Percentiles rank a stretch among this genome's conserved stretches.
Conservation (phyloP, 2,329 filamentous ascomycete species). For the Leptographium radiaticola region DNA sequence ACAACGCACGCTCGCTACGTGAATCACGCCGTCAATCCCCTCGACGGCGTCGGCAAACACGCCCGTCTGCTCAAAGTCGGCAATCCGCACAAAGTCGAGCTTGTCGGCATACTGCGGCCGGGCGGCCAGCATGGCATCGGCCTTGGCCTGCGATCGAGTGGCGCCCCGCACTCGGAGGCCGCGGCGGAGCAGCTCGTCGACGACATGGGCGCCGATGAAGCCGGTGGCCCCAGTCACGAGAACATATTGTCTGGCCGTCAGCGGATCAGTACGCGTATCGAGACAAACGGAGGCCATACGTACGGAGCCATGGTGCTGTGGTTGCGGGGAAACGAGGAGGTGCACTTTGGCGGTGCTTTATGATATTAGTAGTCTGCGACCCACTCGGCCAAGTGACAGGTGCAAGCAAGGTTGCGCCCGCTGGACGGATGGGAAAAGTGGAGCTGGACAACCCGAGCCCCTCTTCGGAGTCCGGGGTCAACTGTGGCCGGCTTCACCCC, state of each 20-base stretch:
- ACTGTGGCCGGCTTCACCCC: too few species aligned
- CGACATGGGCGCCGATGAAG: conserved; percentile 21
- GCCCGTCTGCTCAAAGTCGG: conserved; percentile 23
- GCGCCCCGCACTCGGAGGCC: conserved; percentile 19
- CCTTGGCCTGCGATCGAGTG: conserved; percentile 8
- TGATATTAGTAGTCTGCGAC: too few species aligned
- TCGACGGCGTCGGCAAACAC: conserved; percentile 19
- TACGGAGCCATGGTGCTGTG: too few species aligned
- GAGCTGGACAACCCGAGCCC: too few species aligned
- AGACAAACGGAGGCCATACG: too few species aligned
- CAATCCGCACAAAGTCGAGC: conserved; percentile 27
- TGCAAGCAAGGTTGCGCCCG: too few species aligned
- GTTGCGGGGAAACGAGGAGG: too few species aligned
- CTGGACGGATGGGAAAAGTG: too few species aligned
- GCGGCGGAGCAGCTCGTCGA: conserved; percentile 17
- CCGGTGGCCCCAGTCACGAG: conserved; percentile 15
- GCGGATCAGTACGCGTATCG: too few species aligned
- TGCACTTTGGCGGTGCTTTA: too few species aligned
- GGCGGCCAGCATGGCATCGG: conserved; percentile 15
- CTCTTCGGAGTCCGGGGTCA: too few species aligned
- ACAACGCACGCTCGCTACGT: conserved; percentile 15
- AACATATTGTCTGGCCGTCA: conserved; percentile 16
- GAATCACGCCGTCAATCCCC: conserved; percentile 19
- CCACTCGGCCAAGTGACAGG: too few species aligned
- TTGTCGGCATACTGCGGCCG: conserved; percentile 17